These are phyloP conservation scores for Trichoderma semiorbis DNA, from an alignment of 2,329 filamentous ascomycete species.

Conservation along the genomic window DNA sequence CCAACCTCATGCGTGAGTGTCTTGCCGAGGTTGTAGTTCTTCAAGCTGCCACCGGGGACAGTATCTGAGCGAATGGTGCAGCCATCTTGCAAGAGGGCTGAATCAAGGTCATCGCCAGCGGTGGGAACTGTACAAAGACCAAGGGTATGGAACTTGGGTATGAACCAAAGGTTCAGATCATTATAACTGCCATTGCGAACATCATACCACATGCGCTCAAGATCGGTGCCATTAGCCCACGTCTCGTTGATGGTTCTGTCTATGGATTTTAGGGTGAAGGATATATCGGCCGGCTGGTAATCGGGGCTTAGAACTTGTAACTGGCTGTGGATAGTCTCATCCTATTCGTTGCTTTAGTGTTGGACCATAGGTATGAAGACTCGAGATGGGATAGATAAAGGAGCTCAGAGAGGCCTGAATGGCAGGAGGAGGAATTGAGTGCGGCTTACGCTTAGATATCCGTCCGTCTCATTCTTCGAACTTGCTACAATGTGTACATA, in stretches of 20 bases:
- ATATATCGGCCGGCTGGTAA: constrained; percentile 40
- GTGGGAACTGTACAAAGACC: constrained; percentile 44
- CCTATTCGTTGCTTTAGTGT: neutral
- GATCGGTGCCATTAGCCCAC: constrained; percentile 40
- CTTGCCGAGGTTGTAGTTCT: constrained; percentile 29
- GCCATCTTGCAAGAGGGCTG: constrained; percentile 19
- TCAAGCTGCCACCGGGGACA: constrained; percentile 25
- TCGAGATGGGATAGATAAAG: neutral
- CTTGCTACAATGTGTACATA: constrained; percentile 13
- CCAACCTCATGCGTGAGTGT: constrained; percentile 38
- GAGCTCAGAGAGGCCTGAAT: neutral
- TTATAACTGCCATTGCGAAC: constrained; percentile 39
- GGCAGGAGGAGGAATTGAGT: neutral
- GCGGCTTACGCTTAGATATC: neutral
- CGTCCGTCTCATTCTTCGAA: neutral
- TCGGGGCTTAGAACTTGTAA: constrained; percentile 42
- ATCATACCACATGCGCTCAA: constrained; percentile 34
- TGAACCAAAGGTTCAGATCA: constrained; percentile 46
- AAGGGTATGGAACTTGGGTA: constrained; percentile 25
- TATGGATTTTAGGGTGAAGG: constrained; percentile 41
- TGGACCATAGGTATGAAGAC: neutral
- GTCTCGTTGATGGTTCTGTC: constrained; percentile 42
- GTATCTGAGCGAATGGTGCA: constrained; percentile 22
- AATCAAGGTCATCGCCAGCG: constrained; percentile 22
- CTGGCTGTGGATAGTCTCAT: constrained; percentile 31